These are phyloP conservation scores for Tanacetum coccineum DNA, from an alignment of 129 eudicot species.

Conservation along the genomic window DNA sequence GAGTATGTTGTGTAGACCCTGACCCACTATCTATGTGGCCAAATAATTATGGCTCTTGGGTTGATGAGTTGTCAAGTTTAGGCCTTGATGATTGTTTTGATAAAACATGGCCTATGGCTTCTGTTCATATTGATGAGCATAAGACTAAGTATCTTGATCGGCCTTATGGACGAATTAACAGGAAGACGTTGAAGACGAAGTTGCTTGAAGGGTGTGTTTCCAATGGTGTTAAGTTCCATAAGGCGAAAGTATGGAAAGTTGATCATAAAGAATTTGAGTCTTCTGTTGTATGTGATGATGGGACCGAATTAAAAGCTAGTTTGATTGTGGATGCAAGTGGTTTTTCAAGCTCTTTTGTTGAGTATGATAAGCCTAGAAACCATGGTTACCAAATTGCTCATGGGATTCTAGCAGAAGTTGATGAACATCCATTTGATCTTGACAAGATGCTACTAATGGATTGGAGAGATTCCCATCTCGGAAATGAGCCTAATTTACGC, in stretches of 20 bases:
- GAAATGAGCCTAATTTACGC: slow-evolving; percentile 69
- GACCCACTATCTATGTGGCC: slow-evolving; percentile 76
- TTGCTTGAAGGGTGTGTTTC: slow-evolving; percentile 52
- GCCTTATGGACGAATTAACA: slow-evolving; percentile 53
- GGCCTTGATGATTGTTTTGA: slow-evolving; percentile 68
- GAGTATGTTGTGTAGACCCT: slow-evolving; percentile 75
- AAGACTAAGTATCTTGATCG: slow-evolving; percentile 68
- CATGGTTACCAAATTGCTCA: slow-evolving; percentile 85
- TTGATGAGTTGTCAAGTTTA: slow-evolving; percentile 63
- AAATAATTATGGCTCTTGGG: slow-evolving; percentile 81
- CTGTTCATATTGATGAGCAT: slow-evolving; percentile 44
- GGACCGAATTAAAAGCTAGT: slow-evolving; percentile 54
- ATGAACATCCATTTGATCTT: slow-evolving; percentile 70
- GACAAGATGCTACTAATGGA: slow-evolving; percentile 87
- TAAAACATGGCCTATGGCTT: slow-evolving; percentile 70
- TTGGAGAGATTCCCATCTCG: slow-evolving; percentile 82
- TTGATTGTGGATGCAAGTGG: slow-evolving; percentile 83
- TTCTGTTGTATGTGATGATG: slow-evolving; percentile 66
- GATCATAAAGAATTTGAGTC: slow-evolving; percentile 67
- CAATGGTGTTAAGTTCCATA: slow-evolving; percentile 60
- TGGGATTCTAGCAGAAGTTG: slow-evolving; percentile 76
- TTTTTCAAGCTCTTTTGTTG: slow-evolving; percentile 53
- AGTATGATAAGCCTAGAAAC: slow-evolving; percentile 78
- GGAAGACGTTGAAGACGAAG: slow-evolving; percentile 49
- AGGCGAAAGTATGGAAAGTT: slow-evolving; percentile 73